Percentiles rank a stretch among this genome's conserved stretches.
These are phyloP conservation scores for Pterocarpus macrocarpus DNA, from an alignment of 306 rosid species.

Conservation along the genomic window DNA sequence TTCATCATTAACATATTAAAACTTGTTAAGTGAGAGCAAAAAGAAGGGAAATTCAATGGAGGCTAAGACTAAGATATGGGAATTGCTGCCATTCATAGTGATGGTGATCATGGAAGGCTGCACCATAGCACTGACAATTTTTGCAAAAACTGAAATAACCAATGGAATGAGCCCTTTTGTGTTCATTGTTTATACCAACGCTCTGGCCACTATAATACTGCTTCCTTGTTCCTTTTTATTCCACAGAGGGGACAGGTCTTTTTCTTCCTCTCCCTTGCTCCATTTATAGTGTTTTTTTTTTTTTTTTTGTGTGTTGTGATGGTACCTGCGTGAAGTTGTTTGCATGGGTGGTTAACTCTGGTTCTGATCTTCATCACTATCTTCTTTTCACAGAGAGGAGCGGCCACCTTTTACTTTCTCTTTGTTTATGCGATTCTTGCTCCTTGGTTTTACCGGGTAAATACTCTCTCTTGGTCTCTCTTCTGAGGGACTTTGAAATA, in stretches of 20 bases:
- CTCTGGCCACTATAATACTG: slow-evolving; percentile 62
- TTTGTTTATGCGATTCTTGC: slow-evolving; percentile 67
- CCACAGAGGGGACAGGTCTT: slow-evolving; percentile 56
- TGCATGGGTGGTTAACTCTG: slow-evolving; percentile 30
- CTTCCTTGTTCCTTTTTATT: slow-evolving; percentile 67
- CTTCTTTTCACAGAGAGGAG: slow-evolving; percentile 56
- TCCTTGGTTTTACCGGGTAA: slow-evolving; percentile 82
- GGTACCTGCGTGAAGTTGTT: slow-evolving; percentile 6
- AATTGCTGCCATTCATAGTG: slow-evolving; percentile 57
- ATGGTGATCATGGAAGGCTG: slow-evolving; percentile 82
- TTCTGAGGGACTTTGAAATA: not conserved
- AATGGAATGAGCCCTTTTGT: slow-evolving; percentile 78
- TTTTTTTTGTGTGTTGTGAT: not conserved
- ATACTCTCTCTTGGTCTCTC: not conserved
- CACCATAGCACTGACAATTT: slow-evolving; percentile 69
- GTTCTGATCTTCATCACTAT: slow-evolving; percentile 13
- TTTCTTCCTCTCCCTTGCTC: not conserved
- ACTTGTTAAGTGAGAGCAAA: not conserved
- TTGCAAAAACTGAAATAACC: slow-evolving; percentile 71
- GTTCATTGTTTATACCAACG: slow-evolving; percentile 71
- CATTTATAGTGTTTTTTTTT: not conserved
- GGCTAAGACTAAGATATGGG: slow-evolving; percentile 46
- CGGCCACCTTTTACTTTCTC: slow-evolving; percentile 59
- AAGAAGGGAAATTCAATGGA: slow-evolving; percentile 36
- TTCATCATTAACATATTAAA: not conserved